phyloP scores from a whole-genome alignment of 352 stramenopile genomes.

The Globisporangium megalacanthum region DNA sequence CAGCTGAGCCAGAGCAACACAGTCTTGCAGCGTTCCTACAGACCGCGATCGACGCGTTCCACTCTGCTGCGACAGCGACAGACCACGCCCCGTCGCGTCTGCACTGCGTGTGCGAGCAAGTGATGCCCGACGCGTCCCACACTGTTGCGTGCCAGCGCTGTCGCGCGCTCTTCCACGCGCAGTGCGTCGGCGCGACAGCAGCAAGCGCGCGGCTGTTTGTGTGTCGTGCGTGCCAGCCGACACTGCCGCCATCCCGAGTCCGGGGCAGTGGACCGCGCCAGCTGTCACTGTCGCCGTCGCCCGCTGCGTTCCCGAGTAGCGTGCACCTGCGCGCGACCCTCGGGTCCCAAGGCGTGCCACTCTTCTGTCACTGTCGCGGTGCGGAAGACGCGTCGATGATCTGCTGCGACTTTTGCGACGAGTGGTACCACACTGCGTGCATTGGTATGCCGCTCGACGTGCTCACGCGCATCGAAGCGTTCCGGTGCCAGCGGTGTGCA shows the following conservation, averaged over 20 bases:
- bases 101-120: conserved; percentile 70
- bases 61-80: conserved; percentile 6
- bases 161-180: conserved; percentile 43
- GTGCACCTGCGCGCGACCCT: conserved; percentile 18
- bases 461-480: conserved; percentile 65
- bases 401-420: conserved; percentile 84
- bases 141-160: conserved; percentile 50
- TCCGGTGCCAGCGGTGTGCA: conserved; percentile 62
- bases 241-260: not conserved
- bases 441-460: conserved; percentile 52
- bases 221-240: conserved; percentile 18
- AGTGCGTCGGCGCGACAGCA: conserved; percentile 32
- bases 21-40: conserved; percentile 42
- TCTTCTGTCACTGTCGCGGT: conserved; percentile 74
- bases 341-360: conserved; percentile 18
- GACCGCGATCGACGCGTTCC: conserved; percentile 28
- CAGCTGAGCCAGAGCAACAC: conserved; percentile 19
- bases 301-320: conserved; percentile 10
- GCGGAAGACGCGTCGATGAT: conserved; percentile 73
- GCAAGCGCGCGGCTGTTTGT: conserved; percentile 12
- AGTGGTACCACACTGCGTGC: conserved; percentile 79
- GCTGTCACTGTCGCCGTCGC: no score
- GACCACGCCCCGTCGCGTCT: conserved; percentile 25
- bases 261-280: no score
- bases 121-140: conserved; percentile 43